Evolutionary conservation across 2,329 filamentous ascomycete genomes (phyloP).

Genomic region (Neofusicoccum parvum): DNA sequence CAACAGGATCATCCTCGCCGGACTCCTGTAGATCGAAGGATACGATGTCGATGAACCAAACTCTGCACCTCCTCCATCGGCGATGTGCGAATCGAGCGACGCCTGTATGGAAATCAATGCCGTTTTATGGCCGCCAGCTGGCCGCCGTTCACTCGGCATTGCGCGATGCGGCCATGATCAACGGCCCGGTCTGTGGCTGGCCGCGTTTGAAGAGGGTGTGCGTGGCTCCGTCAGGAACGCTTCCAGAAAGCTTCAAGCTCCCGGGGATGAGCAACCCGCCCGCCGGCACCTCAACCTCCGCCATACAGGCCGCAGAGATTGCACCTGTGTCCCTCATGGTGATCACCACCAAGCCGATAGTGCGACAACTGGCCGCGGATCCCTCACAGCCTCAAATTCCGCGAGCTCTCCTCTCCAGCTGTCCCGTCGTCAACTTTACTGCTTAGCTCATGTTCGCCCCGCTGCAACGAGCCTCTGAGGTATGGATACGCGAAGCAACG

Average conservation of each 20-base stretch:
- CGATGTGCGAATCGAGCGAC: background rate
- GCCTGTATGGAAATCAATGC: background rate
- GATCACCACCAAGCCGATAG: slow-evolving; percentile 14
- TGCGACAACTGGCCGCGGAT: slow-evolving; percentile 10
- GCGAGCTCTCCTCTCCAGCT: background rate
- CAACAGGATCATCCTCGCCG: slow-evolving; percentile 7
- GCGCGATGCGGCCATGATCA: slow-evolving; percentile 14
- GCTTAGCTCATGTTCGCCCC: slow-evolving; percentile 2
- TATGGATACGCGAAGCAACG: background rate
- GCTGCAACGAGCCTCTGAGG: background rate
- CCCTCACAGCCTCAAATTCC: slow-evolving; percentile 11
- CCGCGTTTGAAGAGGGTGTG: background rate
- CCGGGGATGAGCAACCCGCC: slow-evolving; percentile 1
- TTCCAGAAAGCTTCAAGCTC: slow-evolving; percentile 9
- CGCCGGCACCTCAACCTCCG: background rate
- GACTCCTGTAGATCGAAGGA: slow-evolving; percentile 3
- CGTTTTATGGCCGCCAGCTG: background rate
- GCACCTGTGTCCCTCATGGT: background rate
- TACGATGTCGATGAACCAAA: background rate
- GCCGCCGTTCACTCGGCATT: background rate
- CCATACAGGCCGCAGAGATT: background rate
- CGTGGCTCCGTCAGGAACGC: slow-evolving; percentile 16
- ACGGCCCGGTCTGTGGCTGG: background rate
- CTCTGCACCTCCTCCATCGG: background rate
- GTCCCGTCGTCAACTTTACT: background rate